Base-by-base conservation (phyloP, 345 rosid species). In the Populus nigra region DNA sequence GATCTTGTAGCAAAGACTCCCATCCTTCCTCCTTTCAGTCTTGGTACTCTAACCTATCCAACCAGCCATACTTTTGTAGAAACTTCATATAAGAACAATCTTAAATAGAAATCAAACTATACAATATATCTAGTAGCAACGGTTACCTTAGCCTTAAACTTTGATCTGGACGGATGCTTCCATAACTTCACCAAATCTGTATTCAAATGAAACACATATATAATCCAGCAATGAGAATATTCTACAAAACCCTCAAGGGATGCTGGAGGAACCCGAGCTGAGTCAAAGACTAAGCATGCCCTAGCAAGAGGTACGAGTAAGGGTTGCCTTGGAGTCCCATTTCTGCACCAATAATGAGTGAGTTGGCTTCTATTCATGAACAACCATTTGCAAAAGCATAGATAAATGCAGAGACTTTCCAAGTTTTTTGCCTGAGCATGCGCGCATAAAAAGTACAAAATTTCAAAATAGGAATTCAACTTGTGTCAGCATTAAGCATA, bases 271-370 rank as follows among this genome's bases (percentile, higher is more conserved):
- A 91, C 98, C 81, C 88, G 86, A 63, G 93, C 79, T 33, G 85
- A 75, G 86, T 91, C 86, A 83, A 95, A 95, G 62, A 73, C 68
- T 83, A 95, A 84, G 78, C 89, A 81, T 17, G 97, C 99, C 79
- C 94, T 90, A 10, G 98, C 96, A 71, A 90, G 90, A 75, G 98
- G 91, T 68, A 95, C 97, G 67, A 95, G 89, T 77, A 93, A 83
- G 27, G 99, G 96, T 83, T 91, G 99, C 86, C 97, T 90, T 8
- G 97, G 98, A 39, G 98, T 93, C 77, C 99, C 98, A 73, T 93
- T 91, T 84, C 97, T 95, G 85, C 65, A 80, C 38, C 73, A 69
- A 66, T 55, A 69, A n/a, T 77, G 29, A 78, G 17, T 33, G 45
- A 57, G 7, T 5, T 50, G n/a, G 57, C 9, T 50, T 50, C 57